Evolutionary conservation across 441 rosid species (phyloP), one percentile per base, ranked within the genome.

Genomic region (Bocquillonia castaneifolia): DNA sequence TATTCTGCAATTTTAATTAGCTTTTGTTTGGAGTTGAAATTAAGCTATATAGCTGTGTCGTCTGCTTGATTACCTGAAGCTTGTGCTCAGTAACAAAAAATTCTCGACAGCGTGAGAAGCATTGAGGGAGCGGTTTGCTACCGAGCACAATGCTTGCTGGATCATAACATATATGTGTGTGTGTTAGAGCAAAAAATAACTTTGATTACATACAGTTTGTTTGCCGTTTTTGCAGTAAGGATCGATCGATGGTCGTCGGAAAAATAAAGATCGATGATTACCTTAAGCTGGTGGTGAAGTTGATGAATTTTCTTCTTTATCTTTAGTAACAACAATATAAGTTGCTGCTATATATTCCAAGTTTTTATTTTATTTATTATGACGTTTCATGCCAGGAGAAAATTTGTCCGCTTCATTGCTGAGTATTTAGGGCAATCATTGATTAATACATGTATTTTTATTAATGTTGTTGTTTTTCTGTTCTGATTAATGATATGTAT

Each of bases 11-110:
- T 47, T 44, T n/a, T n/a, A n/a, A n/a, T n/a, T n/a, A n/a, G n/a
- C n/a, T n/a, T n/a, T n/a, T n/a, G 68, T 63, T 67, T 67, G 59
- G 47, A 28, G 69, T 17, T 71, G 39, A 29, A 39, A 39, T 20
- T n/a, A n/a, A n/a, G n/a, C 36, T 53, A 26, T 47, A 45, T 13
- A 18, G 34, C 17, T 42, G n/a, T 40, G 3, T 1, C 13, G 3
- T 53, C 53, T 56, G 53, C 54, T 55, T 6, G 12, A 39, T 48
- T 18, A 42, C 75, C 75, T 76, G 54, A 75, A 79, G 86, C 81
- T 78, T 67, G 88, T 93, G 98, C 96, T 91, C 93, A 67, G 88
- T 84, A 86, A 78, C 95, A 89, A 93, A 93, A 85, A 73, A 77
- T 82, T 91, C 90, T 85, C 87, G 63, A 58, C 26, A 72, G 39